These are phyloP conservation scores for Spathaspora arborariae DNA, from an alignment of 805 yeast genomes.

Conservation along the genomic window DNA sequence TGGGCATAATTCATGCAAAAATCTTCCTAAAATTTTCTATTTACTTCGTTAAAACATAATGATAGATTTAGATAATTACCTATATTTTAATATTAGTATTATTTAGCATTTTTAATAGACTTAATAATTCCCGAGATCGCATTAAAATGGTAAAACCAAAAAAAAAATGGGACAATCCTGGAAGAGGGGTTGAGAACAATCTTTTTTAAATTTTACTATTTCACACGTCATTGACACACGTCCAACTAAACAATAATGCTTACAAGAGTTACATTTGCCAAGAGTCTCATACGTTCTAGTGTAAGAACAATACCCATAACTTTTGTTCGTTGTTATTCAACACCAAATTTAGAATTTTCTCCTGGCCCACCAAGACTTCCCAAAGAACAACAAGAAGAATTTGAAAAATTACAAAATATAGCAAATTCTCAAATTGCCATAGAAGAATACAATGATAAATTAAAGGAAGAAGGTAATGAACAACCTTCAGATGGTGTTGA, in stretches of 20 bases:
- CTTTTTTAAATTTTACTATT: too few species aligned
- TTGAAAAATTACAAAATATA: slow-evolving; percentile 76
- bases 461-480: slow-evolving; percentile 25
- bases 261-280: not conserved
- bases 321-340: slow-evolving; percentile 9
- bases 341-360: slow-evolving; percentile 20
- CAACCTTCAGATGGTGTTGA: not conserved
- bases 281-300: not conserved
- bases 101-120: too few species aligned
- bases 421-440: slow-evolving; percentile 79
- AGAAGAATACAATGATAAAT: slow-evolving; percentile 61
- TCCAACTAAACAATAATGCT: not conserved
- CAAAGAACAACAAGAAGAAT: slow-evolving; percentile 82
- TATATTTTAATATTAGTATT: too few species aligned
- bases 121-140: too few species aligned
- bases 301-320: not conserved
- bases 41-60: not conserved
- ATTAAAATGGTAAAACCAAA: too few species aligned
- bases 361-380: slow-evolving; percentile 70
- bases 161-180: too few species aligned
- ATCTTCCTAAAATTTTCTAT: not conserved
- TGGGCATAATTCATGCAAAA: slow-evolving; percentile 29
- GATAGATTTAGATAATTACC: not conserved
- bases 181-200: too few species aligned
- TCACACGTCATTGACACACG: not conserved